Evolutionary conservation across 441 rosid species (phyloP), one percentile per base, ranked within the genome.

Genomic region (Omphalea diandra): DNA sequence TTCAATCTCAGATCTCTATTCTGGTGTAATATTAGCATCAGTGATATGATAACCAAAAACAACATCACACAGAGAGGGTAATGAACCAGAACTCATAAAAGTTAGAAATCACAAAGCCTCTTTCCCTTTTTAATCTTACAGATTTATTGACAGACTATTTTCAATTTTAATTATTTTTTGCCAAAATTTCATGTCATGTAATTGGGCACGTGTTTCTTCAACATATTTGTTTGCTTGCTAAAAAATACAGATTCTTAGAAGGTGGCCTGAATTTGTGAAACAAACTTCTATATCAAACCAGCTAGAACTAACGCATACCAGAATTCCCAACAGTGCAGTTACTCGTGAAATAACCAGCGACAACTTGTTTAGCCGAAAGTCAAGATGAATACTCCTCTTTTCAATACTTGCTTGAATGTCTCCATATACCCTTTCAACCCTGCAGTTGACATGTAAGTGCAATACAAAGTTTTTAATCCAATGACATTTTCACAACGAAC

Each of bases 361-460:
- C 59, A 95, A 87, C 82, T 91, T 95, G 79, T 72, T 83, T 76
- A 95, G 82, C 83, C 68, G 82, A 81, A 93, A 85, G 65, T 88
- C 97, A 79, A 0, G 76, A 57, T 81, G 87, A 78, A 91, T 84
- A 68, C 14, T 84, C 83, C 68, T 75, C 5, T 81, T 77, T 75
- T 58, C 74, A 59, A 88, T 77, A 74, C 95, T 88, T 49, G 24
- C 38, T 75, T 80, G 83, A 74, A 95, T 86, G 77, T 84, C 90
- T 32, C 84, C 91, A 68, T 87, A 95, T 63, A 93, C 83, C 75
- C 83, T 86, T 74, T 89, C 98, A 86, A 90, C 97, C 99, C 99
- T 95, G 81, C 73, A 68, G 61, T 68, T 55, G 11, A 62, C 47
- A 24, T 68, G 79, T 75, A 70, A 70, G 73, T 68, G 75, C 47